phyloP scores from a whole-genome alignment of 495 filamentous ascomycete species.

The Aspergillus heteromorphus region DNA sequence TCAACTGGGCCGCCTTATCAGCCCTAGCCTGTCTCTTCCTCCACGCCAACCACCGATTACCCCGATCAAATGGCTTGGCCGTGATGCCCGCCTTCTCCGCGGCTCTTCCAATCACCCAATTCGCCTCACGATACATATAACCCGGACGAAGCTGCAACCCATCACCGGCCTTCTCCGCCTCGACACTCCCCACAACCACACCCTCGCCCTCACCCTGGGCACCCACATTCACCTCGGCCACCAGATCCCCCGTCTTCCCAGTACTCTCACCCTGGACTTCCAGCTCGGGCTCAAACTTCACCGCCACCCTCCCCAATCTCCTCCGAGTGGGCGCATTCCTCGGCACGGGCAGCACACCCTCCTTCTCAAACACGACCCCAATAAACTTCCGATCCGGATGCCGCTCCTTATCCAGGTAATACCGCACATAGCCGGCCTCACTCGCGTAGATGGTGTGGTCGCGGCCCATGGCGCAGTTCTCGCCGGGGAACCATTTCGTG shows the following conservation, averaged over 20 bases:
- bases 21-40: constrained; percentile 50
- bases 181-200: constrained; percentile 26
- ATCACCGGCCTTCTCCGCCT: constrained; percentile 20
- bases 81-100: constrained; percentile 55
- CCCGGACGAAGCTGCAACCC: constrained; percentile 55
- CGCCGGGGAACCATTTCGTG: constrained; percentile 88
- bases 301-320: constrained; percentile 62
- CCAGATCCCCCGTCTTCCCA: constrained; percentile 31
- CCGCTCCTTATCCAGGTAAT: constrained; percentile 77
- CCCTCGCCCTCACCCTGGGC: constrained; percentile 32
- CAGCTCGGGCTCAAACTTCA: constrained; percentile 28
- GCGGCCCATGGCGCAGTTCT: constrained; percentile 89
- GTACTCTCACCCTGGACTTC: constrained; percentile 16
- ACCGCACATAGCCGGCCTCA: constrained; percentile 83
- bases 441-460: constrained; percentile 94
- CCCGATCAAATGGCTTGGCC: constrained; percentile 46
- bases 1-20: constrained; percentile 51
- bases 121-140: constrained; percentile 78
- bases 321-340: constrained; percentile 57
- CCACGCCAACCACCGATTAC: constrained; percentile 60
- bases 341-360: constrained; percentile 65
- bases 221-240: constrained; percentile 23
- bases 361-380: constrained; percentile 77
- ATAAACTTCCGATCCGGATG: constrained; percentile 88
- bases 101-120: constrained; percentile 74